phyloP scores from a whole-genome alignment of 2,329 filamentous ascomycete genomes.

The Helotiales sp. region DNA sequence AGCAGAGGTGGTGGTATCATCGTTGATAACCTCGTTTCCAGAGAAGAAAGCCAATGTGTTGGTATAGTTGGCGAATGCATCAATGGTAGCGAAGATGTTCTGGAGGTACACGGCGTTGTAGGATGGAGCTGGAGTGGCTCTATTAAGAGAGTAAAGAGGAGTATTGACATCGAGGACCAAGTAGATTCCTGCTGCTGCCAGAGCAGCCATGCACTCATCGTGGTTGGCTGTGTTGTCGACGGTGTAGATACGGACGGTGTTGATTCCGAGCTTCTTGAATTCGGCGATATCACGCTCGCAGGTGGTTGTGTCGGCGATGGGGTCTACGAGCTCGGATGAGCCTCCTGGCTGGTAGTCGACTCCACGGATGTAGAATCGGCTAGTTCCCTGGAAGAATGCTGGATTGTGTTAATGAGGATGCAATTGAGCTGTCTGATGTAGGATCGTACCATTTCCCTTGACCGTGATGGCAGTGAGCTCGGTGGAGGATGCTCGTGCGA shows the following conservation, averaged over 20 bases:
- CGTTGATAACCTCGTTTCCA: conserved; percentile 60
- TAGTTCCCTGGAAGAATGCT: conserved; percentile 35
- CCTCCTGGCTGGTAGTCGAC: conserved; percentile 61
- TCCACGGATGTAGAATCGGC: conserved; percentile 57
- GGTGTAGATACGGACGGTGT: conserved; percentile 72
- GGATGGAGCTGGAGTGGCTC: conserved; percentile 55
- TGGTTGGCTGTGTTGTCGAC: conserved; percentile 70
- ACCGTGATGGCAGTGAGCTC: conserved; percentile 29
- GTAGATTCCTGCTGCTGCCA: conserved; percentile 72
- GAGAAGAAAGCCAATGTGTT: conserved; percentile 68
- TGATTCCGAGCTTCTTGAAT: conserved; percentile 69
- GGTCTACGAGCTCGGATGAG: conserved; percentile 50
- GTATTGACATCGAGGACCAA: conserved; percentile 71
- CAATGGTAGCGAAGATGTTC: conserved; percentile 70
- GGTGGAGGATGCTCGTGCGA: conserved; percentile 23
- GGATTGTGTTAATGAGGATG: background rate
- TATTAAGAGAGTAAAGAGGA: conserved; percentile 68
- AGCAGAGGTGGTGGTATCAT: conserved; percentile 48
- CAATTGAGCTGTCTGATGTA: background rate
- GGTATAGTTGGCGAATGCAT: conserved; percentile 64
- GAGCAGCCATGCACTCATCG: conserved; percentile 66
- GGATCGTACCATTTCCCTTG: conserved; percentile 34
- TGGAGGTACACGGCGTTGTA: conserved; percentile 73
- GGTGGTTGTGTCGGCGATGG: conserved; percentile 57
- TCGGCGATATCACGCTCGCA: conserved; percentile 67